Base-by-base conservation (phyloP, 805 yeast species). In the Lachancea sp. region DNA sequence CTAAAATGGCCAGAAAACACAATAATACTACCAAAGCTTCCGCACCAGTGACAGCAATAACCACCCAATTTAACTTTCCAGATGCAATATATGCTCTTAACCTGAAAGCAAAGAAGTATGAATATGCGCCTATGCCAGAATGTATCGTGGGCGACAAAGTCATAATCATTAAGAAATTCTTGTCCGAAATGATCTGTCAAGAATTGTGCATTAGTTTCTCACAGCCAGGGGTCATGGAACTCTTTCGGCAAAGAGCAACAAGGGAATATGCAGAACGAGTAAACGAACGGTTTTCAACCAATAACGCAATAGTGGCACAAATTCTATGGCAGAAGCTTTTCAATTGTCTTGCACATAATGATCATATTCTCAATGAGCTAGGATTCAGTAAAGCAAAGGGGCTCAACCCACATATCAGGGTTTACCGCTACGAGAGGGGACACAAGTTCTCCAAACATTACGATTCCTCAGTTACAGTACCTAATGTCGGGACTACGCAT, bases 401-500 rank as follows among this genome's bases (percentile, higher is more conserved):
- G 0, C 63, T 78, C 33, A 77, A 77, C 43, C 75, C 80, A 1
- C 76, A 77, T 40, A 52, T 78, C 11, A 52, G 85, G 28, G 56
- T 77, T 4, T 78, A 78, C 52, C 49, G 83, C 34, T 78, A 78
- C 51, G 49, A 53, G 2, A 63, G 66, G 45, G 82, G 82, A 0
- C 83, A 78, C 44, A 75, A 69, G 51, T 78, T 78, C 48, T 78
- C 74, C 3, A 65, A 70, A 45, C 84, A 78, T 50, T 77, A 76
- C 49, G 85, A 78, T 48, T 83, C 78, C 36, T 64, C 75, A 6
- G 80, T 75, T 4, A 43, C 45, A 3, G 65, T 60, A 8, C 53
- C 57, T 13, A 55, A 50, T 22, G 44, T 34, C 20, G 77, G 78
- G 0, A 48, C 36, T 9, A 77, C 83, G 0, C 68, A 62, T 47